Base-by-base conservation (phyloP, 1,284 basidiomycete genomes). In the Malassezia dermatis region DNA sequence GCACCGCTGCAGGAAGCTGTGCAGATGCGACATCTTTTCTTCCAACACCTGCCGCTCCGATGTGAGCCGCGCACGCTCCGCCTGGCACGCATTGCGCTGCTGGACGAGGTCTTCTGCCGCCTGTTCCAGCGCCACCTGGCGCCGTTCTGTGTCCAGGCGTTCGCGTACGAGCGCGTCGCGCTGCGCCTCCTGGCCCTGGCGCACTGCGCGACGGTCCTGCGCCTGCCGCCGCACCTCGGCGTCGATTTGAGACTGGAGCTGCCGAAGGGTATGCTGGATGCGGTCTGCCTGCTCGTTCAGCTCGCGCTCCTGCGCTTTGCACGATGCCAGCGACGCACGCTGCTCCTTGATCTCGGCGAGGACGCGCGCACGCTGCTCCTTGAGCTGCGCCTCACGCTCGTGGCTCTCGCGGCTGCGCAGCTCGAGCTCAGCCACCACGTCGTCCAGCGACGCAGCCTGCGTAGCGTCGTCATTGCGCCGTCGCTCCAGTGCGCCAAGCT, bases 191-290 rank as follows among this genome's bases (percentile, higher is more conserved):
- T 60, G 47, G 12, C 37, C 51, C 24, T 61, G 50, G 8, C 63
- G 66, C 28, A 46, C 57, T 23, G 59, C 58, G 35, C 59, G 50
- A 24, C 77, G 60, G 26, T 65, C 64, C 19, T 75, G 69, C 10
- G 65, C 64, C 15, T 66, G 62, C 37, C 65, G 64, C 15, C 58
- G 61, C n/a, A 58, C 58, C 48, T 68, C 69, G 12, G 58, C 60
- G 13, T 66, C 75, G 46, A 89, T 86, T 51, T 81, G 77, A 11
- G 67, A 60, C 4, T 83, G 76, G 37, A 81, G 77, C 0, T 78
- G 77, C 3, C 76, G 67, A 53, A 88, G 84, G 27, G 56, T 51
- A 19, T 44, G 54, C 56, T 64, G 62, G 43, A 69, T 34, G n/a
- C 60, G 61, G 47, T 54, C 56, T 40, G 64, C 62, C 46, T 57